Evolutionary conservation across 1,139 yeast genomes (phyloP).

Genomic region (Geotrichum macrosporum): DNA sequence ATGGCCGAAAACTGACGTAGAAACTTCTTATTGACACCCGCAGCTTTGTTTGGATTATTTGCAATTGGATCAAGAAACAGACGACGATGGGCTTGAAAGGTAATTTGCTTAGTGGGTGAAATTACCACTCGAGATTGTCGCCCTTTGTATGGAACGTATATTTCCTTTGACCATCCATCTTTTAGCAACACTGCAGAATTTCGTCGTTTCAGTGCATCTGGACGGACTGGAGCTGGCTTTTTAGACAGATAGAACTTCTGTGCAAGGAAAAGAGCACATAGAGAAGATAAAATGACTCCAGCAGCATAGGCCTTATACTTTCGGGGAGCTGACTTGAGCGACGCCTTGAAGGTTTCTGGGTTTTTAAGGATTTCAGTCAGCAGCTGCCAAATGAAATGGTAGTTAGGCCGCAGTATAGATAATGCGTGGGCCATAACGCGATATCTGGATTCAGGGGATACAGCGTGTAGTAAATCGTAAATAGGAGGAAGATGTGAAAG

Average conservation of each 20-base stretch:
- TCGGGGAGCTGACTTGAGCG: constrained; percentile 8
- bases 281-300: background rate
- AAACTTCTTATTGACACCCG: constrained; percentile 53
- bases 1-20: constrained; percentile 69
- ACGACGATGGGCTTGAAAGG: constrained; percentile 65
- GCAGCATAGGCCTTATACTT: constrained; percentile 11
- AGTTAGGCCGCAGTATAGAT: constrained; percentile 13
- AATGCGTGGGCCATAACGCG: constrained; percentile 15
- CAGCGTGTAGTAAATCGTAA: no score
- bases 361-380: constrained; percentile 14
- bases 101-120: constrained; percentile 55
- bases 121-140: constrained; percentile 51
- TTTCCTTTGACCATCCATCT: constrained; percentile 35
- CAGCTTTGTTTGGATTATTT: constrained; percentile 38
- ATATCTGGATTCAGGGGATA: no score
- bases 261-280: constrained; percentile 1
- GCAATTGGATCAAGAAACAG: constrained; percentile 52
- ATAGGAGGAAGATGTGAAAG: no score
- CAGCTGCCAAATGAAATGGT: constrained; percentile 3
- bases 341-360: constrained; percentile 14
- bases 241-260: background rate
- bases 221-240: constrained; percentile 5
- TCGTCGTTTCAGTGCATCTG: constrained; percentile 28
- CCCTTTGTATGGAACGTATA: constrained; percentile 49
- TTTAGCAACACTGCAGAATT: constrained; percentile 30